Evolutionary conservation across 352 stramenopile genomes (phyloP).

Genomic region (Globisporangium parvum): DNA sequence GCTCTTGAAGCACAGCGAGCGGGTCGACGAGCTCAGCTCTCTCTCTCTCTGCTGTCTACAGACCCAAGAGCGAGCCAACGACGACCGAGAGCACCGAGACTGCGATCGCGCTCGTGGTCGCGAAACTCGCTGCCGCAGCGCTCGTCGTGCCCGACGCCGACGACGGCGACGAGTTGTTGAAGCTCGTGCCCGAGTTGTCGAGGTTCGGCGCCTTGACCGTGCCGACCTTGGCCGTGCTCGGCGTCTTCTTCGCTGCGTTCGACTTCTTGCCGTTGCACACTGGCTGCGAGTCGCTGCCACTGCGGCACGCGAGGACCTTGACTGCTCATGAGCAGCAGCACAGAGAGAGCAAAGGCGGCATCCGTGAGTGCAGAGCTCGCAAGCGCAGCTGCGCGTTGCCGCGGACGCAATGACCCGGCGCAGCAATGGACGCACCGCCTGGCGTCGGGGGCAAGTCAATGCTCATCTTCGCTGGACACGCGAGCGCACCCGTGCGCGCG

Average conservation of each 20-base stretch:
- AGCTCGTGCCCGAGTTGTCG: constrained; percentile 2
- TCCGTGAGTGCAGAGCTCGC: not conserved
- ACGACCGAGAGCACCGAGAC: constrained; percentile 9
- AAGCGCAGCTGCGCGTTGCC: too few relatives aligned
- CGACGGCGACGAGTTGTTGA: constrained; percentile 5
- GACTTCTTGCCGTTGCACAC: constrained; percentile 48
- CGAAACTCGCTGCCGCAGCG: not conserved
- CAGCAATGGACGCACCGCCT: not conserved
- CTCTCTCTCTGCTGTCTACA: constrained; percentile 5
- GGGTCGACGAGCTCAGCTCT: not conserved
- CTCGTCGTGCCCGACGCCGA: not conserved
- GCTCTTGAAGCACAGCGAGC: not conserved
- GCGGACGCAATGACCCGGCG: too few relatives aligned
- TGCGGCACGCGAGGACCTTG: constrained; percentile 31
- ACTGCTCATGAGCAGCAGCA: constrained; percentile 21
- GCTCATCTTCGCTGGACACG: constrained; percentile 34
- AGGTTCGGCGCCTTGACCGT: constrained; percentile 12
- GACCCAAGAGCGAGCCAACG: constrained; percentile 2
- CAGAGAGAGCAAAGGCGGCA: not conserved
- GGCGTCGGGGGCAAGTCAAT: constrained; percentile 14
- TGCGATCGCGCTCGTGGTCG: constrained; percentile 1
- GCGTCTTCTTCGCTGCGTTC: constrained; percentile 40
- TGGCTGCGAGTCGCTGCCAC: constrained; percentile 29
- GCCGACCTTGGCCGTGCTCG: constrained; percentile 11
- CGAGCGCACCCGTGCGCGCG: constrained; percentile 25